Base-by-base conservation (phyloP, 2,329 filamentous ascomycete genomes). In the Dactylella cylindrospora region DNA sequence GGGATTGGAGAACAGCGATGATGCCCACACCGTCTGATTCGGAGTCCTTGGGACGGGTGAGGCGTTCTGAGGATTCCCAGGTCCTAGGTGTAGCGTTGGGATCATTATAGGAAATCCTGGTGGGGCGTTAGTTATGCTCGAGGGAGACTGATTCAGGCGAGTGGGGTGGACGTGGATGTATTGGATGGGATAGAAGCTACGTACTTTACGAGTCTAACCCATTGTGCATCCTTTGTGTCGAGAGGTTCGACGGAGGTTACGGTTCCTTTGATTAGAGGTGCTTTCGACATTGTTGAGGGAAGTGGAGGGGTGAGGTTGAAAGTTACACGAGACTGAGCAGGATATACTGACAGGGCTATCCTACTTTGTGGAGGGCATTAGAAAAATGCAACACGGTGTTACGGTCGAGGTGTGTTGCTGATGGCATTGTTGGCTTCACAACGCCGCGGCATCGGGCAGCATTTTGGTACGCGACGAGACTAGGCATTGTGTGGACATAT, bases 1-100 rank as follows among this genome's bases (percentile, higher is more conserved):
- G 71, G 66, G 78, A 79, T 65, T 81, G 74, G 10, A 90, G 74
- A 65, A 89, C 80, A 33, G 84, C 85, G 12, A 87, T 77, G 54
- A 90, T 86, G 60, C 84, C 84, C 10, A 89, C 84, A 46, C 83
- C 85, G 68, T 90, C 86, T 47, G 88, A 83, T 26, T 81, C 79
- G 54, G 77, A 77, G 65, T 73, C 76, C 51, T 76, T 74, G 9
- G 84, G 84, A 2, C 85, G 80, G 0, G 85, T 88, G 23, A 78
- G 78, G n/a, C 86, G 80, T 72, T 87, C 83, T 12, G 83, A 83
- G 0, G 83, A 85, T 70, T 90, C 85, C 85, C 85, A 89, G 23
- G 79, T 81, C 46, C 85, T 78, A 0, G 74, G 71, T 12, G 75
- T 74, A 66, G 81, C 82, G 26, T 78, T 76, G 15, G 82, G 79